Evolutionary conservation across 805 yeast species (phyloP).

Genomic region (Kazachstania africana): DNA sequence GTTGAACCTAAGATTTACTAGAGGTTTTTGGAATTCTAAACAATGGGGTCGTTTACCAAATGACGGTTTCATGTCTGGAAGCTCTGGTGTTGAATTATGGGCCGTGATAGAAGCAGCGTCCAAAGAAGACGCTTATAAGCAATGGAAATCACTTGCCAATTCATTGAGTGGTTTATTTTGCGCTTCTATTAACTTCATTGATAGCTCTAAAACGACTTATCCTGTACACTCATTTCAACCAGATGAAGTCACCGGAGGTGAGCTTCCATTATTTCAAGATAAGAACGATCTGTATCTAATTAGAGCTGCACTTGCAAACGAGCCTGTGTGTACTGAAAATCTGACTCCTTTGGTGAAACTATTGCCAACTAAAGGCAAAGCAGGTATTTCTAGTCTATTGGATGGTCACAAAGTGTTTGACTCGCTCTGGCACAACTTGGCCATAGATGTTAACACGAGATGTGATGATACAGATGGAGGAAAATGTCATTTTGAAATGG

Average conservation of each 20-base stretch:
- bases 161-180: conserved; percentile 85
- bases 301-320: conserved; percentile 85
- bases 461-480: conserved; percentile 28
- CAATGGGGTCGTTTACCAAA: conserved; percentile 75
- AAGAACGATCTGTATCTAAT: conserved; percentile 40
- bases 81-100: conserved; percentile 92
- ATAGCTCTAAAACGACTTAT: conserved; percentile 61
- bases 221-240: conserved; percentile 35
- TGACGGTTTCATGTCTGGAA: conserved; percentile 68
- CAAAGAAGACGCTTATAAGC: conserved; percentile 40
- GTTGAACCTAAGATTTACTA: conserved; percentile 75
- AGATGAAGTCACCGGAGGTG: conserved; percentile 5
- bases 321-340: conserved; percentile 94
- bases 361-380: conserved; percentile 82
- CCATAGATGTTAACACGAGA: conserved; percentile 61
- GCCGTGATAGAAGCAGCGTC: conserved; percentile 61
- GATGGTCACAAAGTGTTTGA: conserved; percentile 89
- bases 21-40: conserved; percentile 91
- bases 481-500: conserved; percentile 41
- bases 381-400: conserved; percentile 73
- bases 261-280: conserved; percentile 19
- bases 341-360: conserved; percentile 85
- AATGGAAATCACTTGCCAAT: conserved; percentile 66
- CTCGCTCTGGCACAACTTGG: conserved; percentile 88
- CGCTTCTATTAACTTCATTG: conserved; percentile 86